Evolutionary conservation across 352 stramenopile genomes (phyloP).

Genomic region (Phytophthora lateralis): DNA sequence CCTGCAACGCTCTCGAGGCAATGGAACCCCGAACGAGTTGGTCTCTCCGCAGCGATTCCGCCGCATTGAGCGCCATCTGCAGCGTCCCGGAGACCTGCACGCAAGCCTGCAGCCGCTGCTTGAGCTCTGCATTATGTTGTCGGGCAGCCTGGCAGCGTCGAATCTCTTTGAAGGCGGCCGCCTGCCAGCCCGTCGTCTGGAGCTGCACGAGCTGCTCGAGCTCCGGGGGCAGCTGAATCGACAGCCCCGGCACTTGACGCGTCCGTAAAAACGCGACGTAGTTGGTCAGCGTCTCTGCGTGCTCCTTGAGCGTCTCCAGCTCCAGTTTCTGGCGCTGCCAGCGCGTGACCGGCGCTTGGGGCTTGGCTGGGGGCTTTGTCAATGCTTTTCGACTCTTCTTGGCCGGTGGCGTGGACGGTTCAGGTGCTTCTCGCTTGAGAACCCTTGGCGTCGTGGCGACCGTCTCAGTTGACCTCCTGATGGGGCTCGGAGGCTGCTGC

Average conservation of each 20-base stretch:
- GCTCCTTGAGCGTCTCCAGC: slow-evolving; percentile 22
- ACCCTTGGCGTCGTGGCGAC: not conserved
- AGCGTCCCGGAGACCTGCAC: slow-evolving; percentile 21
- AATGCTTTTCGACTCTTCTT: slow-evolving; percentile 8
- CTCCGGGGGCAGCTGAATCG: slow-evolving; percentile 4
- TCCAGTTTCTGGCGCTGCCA: slow-evolving; percentile 32
- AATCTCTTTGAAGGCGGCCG: slow-evolving; percentile 7
- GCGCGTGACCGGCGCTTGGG: not conserved
- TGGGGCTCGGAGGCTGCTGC: slow-evolving; percentile 12
- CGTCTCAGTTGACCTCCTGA: not conserved
- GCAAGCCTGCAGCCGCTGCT: slow-evolving; percentile 16
- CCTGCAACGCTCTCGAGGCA: slow-evolving; percentile 17
- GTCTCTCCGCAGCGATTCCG: slow-evolving; percentile 4
- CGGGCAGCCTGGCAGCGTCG: slow-evolving; percentile 7
- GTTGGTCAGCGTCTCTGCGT: slow-evolving; percentile 7
- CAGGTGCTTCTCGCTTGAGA: not conserved
- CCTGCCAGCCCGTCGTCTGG: slow-evolving; percentile 15
- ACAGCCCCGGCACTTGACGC: not conserved
- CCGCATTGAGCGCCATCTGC: slow-evolving; percentile 17
- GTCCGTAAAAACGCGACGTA: slow-evolving; percentile 18
- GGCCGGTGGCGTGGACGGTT: not conserved
- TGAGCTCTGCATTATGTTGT: slow-evolving; percentile 24
- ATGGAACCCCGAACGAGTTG: slow-evolving; percentile 14
- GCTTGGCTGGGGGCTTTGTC: not conserved
- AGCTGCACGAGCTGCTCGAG: slow-evolving; percentile 21